Conservation (phyloP, 495 filamentous ascomycete genomes). For the Bacidia gigantensis region DNA sequence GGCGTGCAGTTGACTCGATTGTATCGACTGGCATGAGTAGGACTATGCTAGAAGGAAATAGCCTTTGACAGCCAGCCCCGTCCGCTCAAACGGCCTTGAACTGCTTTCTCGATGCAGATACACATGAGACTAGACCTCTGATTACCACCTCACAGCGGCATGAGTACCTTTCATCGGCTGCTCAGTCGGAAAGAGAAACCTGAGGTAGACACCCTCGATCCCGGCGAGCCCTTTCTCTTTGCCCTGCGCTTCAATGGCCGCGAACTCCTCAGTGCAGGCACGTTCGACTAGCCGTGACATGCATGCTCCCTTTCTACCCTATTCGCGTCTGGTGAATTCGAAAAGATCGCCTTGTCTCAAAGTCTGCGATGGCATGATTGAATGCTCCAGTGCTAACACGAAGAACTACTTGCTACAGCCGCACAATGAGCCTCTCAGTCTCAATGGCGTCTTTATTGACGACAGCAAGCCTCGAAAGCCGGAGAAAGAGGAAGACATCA, state of each 20-base stretch:
- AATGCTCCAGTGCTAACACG: slow-evolving; percentile 26
- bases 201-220: slow-evolving; percentile 29
- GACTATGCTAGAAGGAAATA: too few relatives aligned
- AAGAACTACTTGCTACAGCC: slow-evolving; percentile 25
- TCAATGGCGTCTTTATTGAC: slow-evolving; percentile 41
- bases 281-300: neutral
- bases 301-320: slow-evolving; percentile 20
- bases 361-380: slow-evolving; percentile 14
- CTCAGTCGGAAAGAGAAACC: slow-evolving; percentile 62
- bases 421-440: slow-evolving; percentile 26
- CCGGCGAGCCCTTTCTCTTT: slow-evolving; percentile 2
- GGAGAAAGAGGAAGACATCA: slow-evolving; percentile 40
- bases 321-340: slow-evolving; percentile 12
- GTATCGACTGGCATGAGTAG: too few relatives aligned
- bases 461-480: slow-evolving; percentile 27
- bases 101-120: neutral
- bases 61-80: too few relatives aligned
- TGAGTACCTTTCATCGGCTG: slow-evolving; percentile 53
- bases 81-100: too few relatives aligned
- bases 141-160: slow-evolving; percentile 16
- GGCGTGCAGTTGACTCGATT: too few relatives aligned
- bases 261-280: slow-evolving; percentile 1
- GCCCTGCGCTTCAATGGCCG: slow-evolving; percentile 1
- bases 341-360: slow-evolving; percentile 20
- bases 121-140: neutral